phyloP scores from a whole-genome alignment of 495 filamentous ascomycete species.

The Xylaria bambusicola region DNA sequence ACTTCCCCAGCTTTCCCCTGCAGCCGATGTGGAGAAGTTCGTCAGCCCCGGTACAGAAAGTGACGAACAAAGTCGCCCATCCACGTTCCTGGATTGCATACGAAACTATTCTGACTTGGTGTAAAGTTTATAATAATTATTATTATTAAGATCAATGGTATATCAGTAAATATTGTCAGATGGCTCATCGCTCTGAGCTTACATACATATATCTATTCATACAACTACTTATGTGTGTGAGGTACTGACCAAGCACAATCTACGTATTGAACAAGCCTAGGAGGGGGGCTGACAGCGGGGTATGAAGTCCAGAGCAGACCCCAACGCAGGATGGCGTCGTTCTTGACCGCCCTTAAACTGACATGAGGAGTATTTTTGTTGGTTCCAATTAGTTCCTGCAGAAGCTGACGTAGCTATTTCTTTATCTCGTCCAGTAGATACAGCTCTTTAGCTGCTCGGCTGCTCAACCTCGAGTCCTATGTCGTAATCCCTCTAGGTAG shows the following conservation, averaged over 20 bases:
- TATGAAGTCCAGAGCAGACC: neutral
- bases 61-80: neutral
- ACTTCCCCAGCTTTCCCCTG: constrained; percentile 9
- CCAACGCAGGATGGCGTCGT: constrained; percentile 2
- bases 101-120: neutral
- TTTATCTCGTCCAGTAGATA: constrained; percentile 6
- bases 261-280: too few species aligned
- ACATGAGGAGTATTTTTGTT: constrained; percentile 5
- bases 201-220: too few species aligned
- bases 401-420: constrained; percentile 30
- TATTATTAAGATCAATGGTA: too few species aligned
- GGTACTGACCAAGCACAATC: too few species aligned
- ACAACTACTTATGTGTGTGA: too few species aligned
- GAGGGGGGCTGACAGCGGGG: constrained; percentile 13
- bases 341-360: constrained; percentile 6
- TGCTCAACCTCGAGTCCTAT: constrained; percentile 4
- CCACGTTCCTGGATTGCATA: neutral
- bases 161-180: too few species aligned
- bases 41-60: constrained; percentile 3
- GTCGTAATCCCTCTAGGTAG: constrained; percentile 14
- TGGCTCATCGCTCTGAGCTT: too few species aligned
- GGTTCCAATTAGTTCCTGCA: neutral
- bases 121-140: too few species aligned
- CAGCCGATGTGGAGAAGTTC: constrained; percentile 14
- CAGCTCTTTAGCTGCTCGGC: neutral